These are phyloP conservation scores for Plasmodium gallinaceum DNA, from an alignment of 169 alveolate genomes.

Conservation along the genomic window DNA sequence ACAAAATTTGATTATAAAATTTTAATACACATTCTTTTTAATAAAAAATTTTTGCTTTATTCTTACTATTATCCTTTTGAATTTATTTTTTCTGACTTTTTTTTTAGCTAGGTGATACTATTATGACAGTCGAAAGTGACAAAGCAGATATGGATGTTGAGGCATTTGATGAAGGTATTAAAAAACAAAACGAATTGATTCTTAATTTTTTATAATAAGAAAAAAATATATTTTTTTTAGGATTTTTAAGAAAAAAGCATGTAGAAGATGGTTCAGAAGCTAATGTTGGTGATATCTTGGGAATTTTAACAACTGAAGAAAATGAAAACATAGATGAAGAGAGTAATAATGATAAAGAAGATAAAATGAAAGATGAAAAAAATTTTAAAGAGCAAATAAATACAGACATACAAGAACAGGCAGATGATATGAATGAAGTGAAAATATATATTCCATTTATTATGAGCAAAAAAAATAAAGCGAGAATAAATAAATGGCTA, in stretches of 20 bases:
- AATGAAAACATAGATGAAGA: slow-evolving; percentile 20
- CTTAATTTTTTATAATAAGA: neutral
- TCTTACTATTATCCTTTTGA: slow-evolving; percentile 4
- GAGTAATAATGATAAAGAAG: neutral
- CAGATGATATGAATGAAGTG: neutral
- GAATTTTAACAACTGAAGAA: slow-evolving; percentile 71
- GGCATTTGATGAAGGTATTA: slow-evolving; percentile 79
- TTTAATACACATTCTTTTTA: too few relatives aligned
- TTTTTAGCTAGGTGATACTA: slow-evolving; percentile 77
- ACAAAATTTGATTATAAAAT: too few relatives aligned
- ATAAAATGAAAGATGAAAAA: neutral
- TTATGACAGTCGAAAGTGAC: slow-evolving; percentile 82
- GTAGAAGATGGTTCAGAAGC: slow-evolving; percentile 74
- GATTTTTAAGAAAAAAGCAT: slow-evolving; percentile 44
- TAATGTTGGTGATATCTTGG: slow-evolving; percentile 74
- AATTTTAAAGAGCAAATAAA: neutral
- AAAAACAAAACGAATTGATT: neutral
- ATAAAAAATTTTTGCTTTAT: too few relatives aligned
- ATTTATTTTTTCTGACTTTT: slow-evolving; percentile 12
- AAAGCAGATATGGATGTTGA: slow-evolving; percentile 85
- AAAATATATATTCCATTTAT: slow-evolving; percentile 39
- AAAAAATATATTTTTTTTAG: slow-evolving; percentile 19
- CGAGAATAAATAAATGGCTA: slow-evolving; percentile 52
- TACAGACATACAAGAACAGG: neutral
- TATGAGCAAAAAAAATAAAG: slow-evolving; percentile 34